Base-by-base conservation (phyloP, 108 stramenopile species). In the Asterionellopsis glacialis region DNA sequence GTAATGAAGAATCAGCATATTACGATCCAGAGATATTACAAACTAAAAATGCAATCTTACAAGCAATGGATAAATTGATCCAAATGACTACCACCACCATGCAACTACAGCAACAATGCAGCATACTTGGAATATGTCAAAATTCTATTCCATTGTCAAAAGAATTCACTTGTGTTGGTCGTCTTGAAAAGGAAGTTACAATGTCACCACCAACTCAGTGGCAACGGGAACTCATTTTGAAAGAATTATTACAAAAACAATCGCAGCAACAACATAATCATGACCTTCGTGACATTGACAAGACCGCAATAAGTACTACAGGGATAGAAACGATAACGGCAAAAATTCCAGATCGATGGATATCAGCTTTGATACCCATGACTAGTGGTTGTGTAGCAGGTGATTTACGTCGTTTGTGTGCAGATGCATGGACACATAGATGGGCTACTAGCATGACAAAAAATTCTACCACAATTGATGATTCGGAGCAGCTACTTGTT, bases 361-460 rank as follows among this genome's bases (percentile, higher is more conserved):
- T 76, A 14, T 57, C 54, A 19, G 50, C 71, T 22, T 65, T 93
- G 52, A 66, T 83, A 43, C 64, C 69, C 24, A 67, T 71, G 41
- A 86, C 88, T 0, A 72, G 84, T 38, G 88, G 91, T 27, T 93
- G 79, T 57, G 86, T 93, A 1, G 86, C 91, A 10, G 57, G 71
- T 11, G 91, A 93, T 61, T 73, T 93, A 63, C 67, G 66, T 23
- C 70, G 80, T 10, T 61, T 88, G 7, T 84, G 77, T 52, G 72
- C 76, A 7, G 77, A 88, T 74, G 91, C 91, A 11, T 54, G 70
- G 38, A 80, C 81, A 23, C 50, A 62, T 25, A 56, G 68, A 24
- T 43, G 24, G 18, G 24, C 41, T 54, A 45, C 53, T 39, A 62
- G 33, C 55, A 57, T n/a, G 47, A 38, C 14, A n/a, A 12, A 51